Evolutionary conservation across 352 stramenopile species (phyloP).

Genomic region (Lagenidium giganteum): DNA sequence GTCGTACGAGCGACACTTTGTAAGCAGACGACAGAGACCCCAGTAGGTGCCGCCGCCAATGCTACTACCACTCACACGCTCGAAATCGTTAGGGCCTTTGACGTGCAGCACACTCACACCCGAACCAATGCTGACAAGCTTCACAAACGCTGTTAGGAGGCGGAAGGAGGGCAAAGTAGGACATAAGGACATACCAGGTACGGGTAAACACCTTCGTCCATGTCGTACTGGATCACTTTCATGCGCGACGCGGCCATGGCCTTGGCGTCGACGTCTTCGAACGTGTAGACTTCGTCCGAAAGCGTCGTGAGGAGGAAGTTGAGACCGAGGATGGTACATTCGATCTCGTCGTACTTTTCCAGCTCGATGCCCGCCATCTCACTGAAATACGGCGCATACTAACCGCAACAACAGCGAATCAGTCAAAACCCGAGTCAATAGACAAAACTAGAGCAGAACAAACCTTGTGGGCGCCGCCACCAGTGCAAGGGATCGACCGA

Average conservation of each 20-base stretch:
- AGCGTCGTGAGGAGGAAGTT: slow-evolving; percentile 96
- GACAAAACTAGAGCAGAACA: background rate
- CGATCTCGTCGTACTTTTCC: slow-evolving; percentile 92
- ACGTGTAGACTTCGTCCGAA: slow-evolving; percentile 97
- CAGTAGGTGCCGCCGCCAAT: slow-evolving; percentile 99
- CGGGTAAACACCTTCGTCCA: slow-evolving; percentile 76
- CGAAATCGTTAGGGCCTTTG: slow-evolving; percentile 90
- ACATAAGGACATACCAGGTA: slow-evolving; percentile 53
- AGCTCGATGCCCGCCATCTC: slow-evolving; percentile 81
- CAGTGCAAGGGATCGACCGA: slow-evolving; percentile 70
- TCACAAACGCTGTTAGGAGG: too few relatives aligned
- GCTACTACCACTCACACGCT: slow-evolving; percentile 97
- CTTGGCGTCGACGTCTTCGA: slow-evolving; percentile 87
- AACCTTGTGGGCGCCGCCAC: slow-evolving; percentile 82
- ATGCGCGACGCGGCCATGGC: slow-evolving; percentile 68
- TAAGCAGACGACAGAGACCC: slow-evolving; percentile 95
- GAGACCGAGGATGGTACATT: slow-evolving; percentile 96
- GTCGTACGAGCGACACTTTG: slow-evolving; percentile 82
- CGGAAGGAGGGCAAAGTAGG: too few relatives aligned
- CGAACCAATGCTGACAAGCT: slow-evolving; percentile 98
- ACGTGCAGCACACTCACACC: slow-evolving; percentile 97
- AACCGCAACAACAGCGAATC: background rate
- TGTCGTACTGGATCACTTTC: slow-evolving; percentile 74
- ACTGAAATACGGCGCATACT: slow-evolving; percentile 70
- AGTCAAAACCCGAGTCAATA: slow-evolving; percentile 3